phyloP scores from a whole-genome alignment of 1,139 yeast species.

The Diutina ranongensis region DNA sequence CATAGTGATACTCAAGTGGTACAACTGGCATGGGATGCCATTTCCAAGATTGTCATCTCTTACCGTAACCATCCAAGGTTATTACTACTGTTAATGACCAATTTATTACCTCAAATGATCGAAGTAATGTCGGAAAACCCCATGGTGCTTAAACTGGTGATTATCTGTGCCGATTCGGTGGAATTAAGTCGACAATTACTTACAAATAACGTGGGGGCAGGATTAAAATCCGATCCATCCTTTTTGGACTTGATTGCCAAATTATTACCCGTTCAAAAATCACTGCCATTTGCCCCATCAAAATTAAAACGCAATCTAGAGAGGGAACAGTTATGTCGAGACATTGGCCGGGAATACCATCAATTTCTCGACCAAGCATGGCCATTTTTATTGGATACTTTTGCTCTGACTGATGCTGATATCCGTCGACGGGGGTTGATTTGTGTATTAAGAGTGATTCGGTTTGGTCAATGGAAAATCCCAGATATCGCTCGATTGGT shows the following conservation, averaged over 20 bases:
- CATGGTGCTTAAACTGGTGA: slow-evolving; percentile 1
- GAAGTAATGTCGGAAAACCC: background rate
- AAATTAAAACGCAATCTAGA: background rate
- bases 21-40: slow-evolving; percentile 59
- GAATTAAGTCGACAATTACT: background rate
- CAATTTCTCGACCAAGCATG: slow-evolving; percentile 41
- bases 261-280: background rate
- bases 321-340: slow-evolving; percentile 1
- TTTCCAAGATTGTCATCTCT: slow-evolving; percentile 42
- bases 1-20: slow-evolving; percentile 52
- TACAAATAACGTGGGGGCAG: background rate
- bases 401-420: slow-evolving; percentile 13
- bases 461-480: background rate
- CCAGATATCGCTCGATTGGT: background rate
- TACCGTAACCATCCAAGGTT: background rate
- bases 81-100: background rate
- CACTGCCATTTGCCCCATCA: background rate
- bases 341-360: slow-evolving; percentile 12
- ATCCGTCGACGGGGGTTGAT: slow-evolving; percentile 1
- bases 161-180: background rate
- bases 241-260: background rate
- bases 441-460: background rate
- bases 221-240: background rate
- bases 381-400: slow-evolving; percentile 55
- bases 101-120: slow-evolving; percentile 3